Percentiles rank a stretch among this genome's conserved stretches.
Evolutionary conservation across 1,284 basidiomycete genomes (phyloP).

Genomic region (Leccinum griseonigrum): DNA sequence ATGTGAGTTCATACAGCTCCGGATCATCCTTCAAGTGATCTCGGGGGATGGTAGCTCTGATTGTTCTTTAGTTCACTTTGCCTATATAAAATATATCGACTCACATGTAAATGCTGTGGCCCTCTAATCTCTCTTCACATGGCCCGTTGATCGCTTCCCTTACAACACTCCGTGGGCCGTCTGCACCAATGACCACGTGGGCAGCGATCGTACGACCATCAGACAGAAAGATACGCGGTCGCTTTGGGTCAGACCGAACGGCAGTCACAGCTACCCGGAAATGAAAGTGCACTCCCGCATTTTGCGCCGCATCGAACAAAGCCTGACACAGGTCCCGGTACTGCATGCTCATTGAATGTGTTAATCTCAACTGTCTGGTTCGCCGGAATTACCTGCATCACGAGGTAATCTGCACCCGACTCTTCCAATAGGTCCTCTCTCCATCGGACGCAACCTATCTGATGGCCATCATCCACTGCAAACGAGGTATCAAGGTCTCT

Average conservation of each 20-base stretch:
- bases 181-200: slow-evolving; percentile 43
- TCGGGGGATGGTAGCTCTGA: slow-evolving; percentile 40
- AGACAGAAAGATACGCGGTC: slow-evolving; percentile 30
- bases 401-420: slow-evolving; percentile 50
- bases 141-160: slow-evolving; percentile 24
- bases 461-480: slow-evolving; percentile 44
- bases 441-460: slow-evolving; percentile 49
- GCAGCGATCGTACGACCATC: slow-evolving; percentile 37
- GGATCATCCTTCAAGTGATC: slow-evolving; percentile 39
- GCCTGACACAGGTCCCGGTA: slow-evolving; percentile 45
- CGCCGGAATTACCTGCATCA: slow-evolving; percentile 42
- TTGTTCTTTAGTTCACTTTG: slow-evolving; percentile 17
- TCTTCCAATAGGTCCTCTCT: slow-evolving; percentile 51
- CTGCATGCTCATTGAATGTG: slow-evolving; percentile 29
- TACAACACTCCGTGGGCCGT: slow-evolving; percentile 37
- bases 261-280: slow-evolving; percentile 39
- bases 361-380: background rate
- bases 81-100: slow-evolving; percentile 7
- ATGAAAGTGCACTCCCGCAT: slow-evolving; percentile 40
- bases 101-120: slow-evolving; percentile 31
- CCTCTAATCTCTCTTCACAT: slow-evolving; percentile 23
- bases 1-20: slow-evolving; percentile 32
- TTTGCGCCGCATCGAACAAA: slow-evolving; percentile 41
- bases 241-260: slow-evolving; percentile 26
- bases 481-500: background rate